A percentile compares a stretch with the other conserved stretches of the same genome.
Evolutionary conservation across 371 early-diverging fungal genomes (phyloP).

Genomic region (Mortierella polycephala): DNA sequence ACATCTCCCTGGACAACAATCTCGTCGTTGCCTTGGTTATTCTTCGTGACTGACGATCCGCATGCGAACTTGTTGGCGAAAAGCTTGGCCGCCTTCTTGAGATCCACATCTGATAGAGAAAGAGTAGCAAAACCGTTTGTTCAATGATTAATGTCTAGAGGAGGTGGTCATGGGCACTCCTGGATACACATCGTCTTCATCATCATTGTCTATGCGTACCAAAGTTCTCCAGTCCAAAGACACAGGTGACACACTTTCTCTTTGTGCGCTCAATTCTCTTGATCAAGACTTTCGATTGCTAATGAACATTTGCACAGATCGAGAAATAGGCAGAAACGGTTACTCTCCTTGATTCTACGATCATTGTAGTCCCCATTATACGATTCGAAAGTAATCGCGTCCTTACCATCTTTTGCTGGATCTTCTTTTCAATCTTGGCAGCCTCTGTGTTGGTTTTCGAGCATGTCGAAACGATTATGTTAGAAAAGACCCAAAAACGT

Average conservation of each 20-base stretch:
- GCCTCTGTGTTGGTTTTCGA: constrained; percentile 56
- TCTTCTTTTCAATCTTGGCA: constrained; percentile 80
- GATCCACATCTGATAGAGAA: constrained; percentile 76
- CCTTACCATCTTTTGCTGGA: constrained; percentile 77
- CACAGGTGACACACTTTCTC: constrained; percentile 86
- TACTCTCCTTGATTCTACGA: neutral
- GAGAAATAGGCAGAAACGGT: neutral
- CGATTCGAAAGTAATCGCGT: neutral
- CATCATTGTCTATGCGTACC: constrained; percentile 51
- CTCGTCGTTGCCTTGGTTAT: constrained; percentile 89
- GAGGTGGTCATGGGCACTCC: too few relatives aligned
- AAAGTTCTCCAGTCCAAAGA: constrained; percentile 84
- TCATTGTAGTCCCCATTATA: neutral
- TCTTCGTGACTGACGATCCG: constrained; percentile 93
- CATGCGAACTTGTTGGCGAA: constrained; percentile 94
- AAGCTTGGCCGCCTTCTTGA: constrained; percentile 94
- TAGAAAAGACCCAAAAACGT: neutral
- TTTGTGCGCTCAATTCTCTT: constrained; percentile 90
- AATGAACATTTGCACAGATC: neutral
- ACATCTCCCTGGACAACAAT: constrained; percentile 95
- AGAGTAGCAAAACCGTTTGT: neutral
- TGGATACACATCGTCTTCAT: neutral
- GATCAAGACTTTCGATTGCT: constrained; percentile 71
- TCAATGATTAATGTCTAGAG: neutral
- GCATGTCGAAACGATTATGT: neutral